Percentiles rank a stretch among this genome's conserved stretches.
phyloP scores from a whole-genome alignment of 75 land plant genomes.

The Pinus tabuliformis region DNA sequence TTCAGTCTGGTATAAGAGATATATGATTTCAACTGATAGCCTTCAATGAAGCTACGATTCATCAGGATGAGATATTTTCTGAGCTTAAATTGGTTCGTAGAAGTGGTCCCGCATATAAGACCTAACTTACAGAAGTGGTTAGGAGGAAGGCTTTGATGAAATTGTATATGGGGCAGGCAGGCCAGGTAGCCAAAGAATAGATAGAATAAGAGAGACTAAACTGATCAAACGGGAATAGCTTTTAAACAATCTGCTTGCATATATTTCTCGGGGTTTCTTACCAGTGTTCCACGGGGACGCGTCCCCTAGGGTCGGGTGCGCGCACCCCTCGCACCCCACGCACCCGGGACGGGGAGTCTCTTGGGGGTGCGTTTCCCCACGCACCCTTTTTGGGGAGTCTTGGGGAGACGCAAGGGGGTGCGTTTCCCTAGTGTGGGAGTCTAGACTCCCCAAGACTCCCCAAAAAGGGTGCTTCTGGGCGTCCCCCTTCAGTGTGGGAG shows the following conservation, averaged over 20 bases:
- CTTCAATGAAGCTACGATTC: conserved; percentile 81
- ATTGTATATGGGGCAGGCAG: conserved; percentile 94
- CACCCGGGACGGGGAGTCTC: too few species aligned
- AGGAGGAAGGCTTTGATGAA: conserved; percentile 88
- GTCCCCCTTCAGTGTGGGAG: too few species aligned
- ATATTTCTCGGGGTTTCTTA: conserved; percentile 56
- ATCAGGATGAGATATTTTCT: background rate
- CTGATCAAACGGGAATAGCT: conserved; percentile 77
- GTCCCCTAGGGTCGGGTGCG: too few species aligned
- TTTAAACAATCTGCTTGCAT: conserved; percentile 41
- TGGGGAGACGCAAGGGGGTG: too few species aligned
- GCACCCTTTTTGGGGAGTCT: too few species aligned
- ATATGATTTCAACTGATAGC: conserved; percentile 66
- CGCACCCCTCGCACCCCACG: too few species aligned
- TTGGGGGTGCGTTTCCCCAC: too few species aligned
- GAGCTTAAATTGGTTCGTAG: conserved; percentile 70
- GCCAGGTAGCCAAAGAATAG: conserved; percentile 69
- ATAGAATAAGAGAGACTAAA: conserved; percentile 73
- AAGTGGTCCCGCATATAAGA: conserved; percentile 76
- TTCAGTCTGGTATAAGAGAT: conserved; percentile 67
- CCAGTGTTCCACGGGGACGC: too few species aligned
- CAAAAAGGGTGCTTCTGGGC: too few species aligned
- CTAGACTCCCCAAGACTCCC: too few species aligned
- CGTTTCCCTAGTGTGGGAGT: too few species aligned
- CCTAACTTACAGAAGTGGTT: conserved; percentile 91